phyloP scores from a whole-genome alignment of 352 stramenopile species.

The Saprolegnia parasitica region DNA sequence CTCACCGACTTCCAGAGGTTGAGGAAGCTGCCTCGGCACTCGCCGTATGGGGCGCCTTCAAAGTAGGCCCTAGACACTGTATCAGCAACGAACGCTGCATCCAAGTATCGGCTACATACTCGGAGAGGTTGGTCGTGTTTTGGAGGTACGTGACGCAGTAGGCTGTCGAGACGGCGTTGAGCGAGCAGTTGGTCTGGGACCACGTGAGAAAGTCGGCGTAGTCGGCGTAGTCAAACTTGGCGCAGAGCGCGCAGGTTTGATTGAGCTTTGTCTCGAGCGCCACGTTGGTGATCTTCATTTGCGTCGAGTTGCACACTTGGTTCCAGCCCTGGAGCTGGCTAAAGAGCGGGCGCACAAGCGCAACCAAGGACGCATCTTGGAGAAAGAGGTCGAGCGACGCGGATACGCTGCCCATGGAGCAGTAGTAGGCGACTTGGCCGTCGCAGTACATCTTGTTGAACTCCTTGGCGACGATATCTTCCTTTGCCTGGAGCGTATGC shows the following conservation, averaged over 20 bases:
- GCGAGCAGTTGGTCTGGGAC: not conserved
- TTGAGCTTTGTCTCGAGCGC: conserved; percentile 10
- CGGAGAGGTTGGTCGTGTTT: not conserved
- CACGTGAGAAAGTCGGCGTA: conserved; percentile 25
- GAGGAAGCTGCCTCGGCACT: conserved; percentile 17
- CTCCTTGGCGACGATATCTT: conserved; percentile 47
- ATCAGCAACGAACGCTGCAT: not conserved
- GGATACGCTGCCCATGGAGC: conserved; percentile 29
- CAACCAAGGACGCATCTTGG: conserved; percentile 28
- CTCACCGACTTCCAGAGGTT: conserved; percentile 10
- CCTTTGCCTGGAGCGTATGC: conserved; percentile 36
- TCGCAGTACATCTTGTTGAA: conserved; percentile 84
- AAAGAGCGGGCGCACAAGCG: not conserved
- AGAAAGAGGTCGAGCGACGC: conserved; percentile 33
- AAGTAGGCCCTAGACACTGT: not conserved
- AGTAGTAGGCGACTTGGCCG: conserved; percentile 77
- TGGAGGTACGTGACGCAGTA: conserved; percentile 7
- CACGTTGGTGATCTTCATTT: conserved; percentile 8
- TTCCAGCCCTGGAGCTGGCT: conserved; percentile 26
- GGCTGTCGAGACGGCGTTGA: not conserved
- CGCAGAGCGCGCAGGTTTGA: conserved; percentile 19
- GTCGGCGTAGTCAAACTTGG: conserved; percentile 2
- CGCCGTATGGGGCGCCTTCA: conserved; percentile 15
- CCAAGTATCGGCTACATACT: not conserved
- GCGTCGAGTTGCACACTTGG: conserved; percentile 17